phyloP scores from a whole-genome alignment of 1,139 yeast species.

The Sugiyamaella xylanicola region DNA sequence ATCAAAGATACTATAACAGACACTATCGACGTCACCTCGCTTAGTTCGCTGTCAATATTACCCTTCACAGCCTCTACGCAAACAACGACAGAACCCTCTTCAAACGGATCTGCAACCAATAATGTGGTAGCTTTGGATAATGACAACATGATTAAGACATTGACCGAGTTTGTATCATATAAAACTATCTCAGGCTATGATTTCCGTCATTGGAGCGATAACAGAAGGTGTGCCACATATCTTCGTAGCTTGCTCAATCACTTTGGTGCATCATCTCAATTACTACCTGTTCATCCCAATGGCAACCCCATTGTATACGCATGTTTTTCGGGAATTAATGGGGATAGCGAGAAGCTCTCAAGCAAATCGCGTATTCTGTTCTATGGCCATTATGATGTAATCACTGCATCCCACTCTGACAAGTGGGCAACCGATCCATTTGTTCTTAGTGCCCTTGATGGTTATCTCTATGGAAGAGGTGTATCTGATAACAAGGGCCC shows the following conservation, averaged over 20 bases:
- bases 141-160: constrained; percentile 63
- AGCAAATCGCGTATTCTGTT: constrained; percentile 54
- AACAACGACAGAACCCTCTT: background rate
- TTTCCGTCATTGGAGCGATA: constrained; percentile 67
- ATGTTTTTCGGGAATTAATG: constrained; percentile 55
- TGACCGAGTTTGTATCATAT: constrained; percentile 64
- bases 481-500: constrained; percentile 97
- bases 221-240: constrained; percentile 83
- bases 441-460: constrained; percentile 71
- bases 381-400: constrained; percentile 97
- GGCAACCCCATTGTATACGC: constrained; percentile 87
- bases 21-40: background rate
- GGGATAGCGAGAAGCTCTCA: constrained; percentile 27
- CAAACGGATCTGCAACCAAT: background rate
- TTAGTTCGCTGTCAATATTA: background rate
- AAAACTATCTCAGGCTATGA: constrained; percentile 79
- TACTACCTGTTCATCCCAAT: constrained; percentile 68
- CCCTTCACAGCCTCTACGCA: constrained; percentile 1
- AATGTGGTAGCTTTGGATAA: constrained; percentile 45
- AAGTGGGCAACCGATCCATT: constrained; percentile 83
- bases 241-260: constrained; percentile 62
- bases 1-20: constrained; percentile 37
- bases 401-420: constrained; percentile 60
- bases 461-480: constrained; percentile 89
- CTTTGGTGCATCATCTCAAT: constrained; percentile 73